Evolutionary conservation across 345 rosid genomes (phyloP).

Genomic region (Raphanus raphanistrum): DNA sequence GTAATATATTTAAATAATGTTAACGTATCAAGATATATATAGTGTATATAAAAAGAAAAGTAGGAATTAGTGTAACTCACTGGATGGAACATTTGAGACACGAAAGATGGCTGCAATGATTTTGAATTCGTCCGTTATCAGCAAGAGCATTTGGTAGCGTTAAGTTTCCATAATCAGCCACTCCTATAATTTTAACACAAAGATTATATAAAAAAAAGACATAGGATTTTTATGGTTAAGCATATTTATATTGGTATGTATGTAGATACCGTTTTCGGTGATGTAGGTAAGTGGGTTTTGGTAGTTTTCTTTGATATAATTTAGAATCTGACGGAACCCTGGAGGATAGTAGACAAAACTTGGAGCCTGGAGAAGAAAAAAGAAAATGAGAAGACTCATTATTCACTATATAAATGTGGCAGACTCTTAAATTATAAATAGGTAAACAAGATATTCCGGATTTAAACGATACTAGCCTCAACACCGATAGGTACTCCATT

Average conservation of each 20-base stretch:
- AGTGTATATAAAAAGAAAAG: too few species aligned
- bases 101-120: too few species aligned
- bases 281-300: slow-evolving; percentile 34
- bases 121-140: too few species aligned
- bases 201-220: neutral
- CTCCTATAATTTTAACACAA: slow-evolving; percentile 17
- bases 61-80: too few species aligned
- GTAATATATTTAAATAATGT: neutral
- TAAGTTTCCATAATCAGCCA: slow-evolving; percentile 25
- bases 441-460: neutral
- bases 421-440: neutral
- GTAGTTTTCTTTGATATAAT: slow-evolving; percentile 19
- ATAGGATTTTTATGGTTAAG: neutral
- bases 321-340: slow-evolving; percentile 30
- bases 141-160: slow-evolving; percentile 13
- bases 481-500: slow-evolving; percentile 27
- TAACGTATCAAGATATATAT: too few species aligned
- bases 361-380: neutral
- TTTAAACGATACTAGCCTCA: neutral
- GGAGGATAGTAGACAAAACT: neutral
- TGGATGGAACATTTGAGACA: too few species aligned
- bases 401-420: neutral
- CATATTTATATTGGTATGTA: neutral
- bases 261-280: slow-evolving; percentile 28
- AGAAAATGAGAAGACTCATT: neutral